A percentile compares a stretch with the other conserved stretches of the same genome.
Conservation (phyloP, 2,329 filamentous ascomycete species). For the Anthostomella pinea region DNA sequence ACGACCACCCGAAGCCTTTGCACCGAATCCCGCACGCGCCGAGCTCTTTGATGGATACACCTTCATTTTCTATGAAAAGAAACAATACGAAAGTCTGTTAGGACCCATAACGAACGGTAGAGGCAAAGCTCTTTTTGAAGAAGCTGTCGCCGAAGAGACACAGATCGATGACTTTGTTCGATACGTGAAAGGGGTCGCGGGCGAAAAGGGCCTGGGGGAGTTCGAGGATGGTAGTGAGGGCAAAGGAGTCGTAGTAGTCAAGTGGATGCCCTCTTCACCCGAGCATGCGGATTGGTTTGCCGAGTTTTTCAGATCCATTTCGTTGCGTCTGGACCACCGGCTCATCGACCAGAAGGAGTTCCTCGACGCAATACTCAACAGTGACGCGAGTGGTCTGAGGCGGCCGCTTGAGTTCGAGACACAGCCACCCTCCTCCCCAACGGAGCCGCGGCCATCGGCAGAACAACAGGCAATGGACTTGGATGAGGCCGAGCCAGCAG, state of each 20-base stretch:
- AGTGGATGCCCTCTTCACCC: conserved; percentile 60
- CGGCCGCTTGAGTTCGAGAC: conserved; percentile 59
- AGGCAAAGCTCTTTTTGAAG: conserved; percentile 74
- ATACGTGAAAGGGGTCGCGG: conserved; percentile 72
- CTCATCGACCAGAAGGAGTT: conserved; percentile 90
- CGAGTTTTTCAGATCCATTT: conserved; percentile 66
- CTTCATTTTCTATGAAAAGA: conserved; percentile 78
- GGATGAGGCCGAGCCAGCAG: conserved; percentile 18
- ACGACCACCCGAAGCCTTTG: conserved; percentile 66
- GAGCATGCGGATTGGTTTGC: conserved; percentile 63
- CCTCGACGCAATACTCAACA: conserved; percentile 81
- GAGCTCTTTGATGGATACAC: conserved; percentile 83
- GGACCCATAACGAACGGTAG: conserved; percentile 73
- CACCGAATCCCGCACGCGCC: conserved; percentile 62
- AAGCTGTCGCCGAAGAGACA: conserved; percentile 61
- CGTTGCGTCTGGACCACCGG: conserved; percentile 71
- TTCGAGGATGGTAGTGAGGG: conserved; percentile 63
- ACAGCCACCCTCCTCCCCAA: conserved; percentile 28
- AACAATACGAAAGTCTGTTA: conserved; percentile 73
- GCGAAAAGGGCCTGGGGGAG: conserved; percentile 66
- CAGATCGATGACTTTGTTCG: conserved; percentile 72
- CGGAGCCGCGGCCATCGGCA: conserved; percentile 11
- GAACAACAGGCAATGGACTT: conserved; percentile 24
- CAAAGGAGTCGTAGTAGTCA: conserved; percentile 75
- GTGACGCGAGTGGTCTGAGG: conserved; percentile 70